These are phyloP conservation scores for Postia placenta DNA, from an alignment of 768 basidiomycete genomes.

Conservation along the genomic window DNA sequence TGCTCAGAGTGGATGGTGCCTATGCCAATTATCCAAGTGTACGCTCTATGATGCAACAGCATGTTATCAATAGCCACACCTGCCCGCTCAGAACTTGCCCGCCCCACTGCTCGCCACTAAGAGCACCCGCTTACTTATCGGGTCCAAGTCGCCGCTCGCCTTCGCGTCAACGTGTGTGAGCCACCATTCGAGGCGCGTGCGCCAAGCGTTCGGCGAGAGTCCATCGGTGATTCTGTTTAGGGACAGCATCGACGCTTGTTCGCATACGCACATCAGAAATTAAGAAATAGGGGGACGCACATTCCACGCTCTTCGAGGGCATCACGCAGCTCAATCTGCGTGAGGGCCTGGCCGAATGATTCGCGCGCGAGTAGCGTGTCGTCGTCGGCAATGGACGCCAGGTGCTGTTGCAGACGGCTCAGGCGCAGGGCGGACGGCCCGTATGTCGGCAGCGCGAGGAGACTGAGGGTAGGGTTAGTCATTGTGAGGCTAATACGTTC, in stretches of 20 bases:
- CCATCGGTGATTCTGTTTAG: slow-evolving; percentile 31
- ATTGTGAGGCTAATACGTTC: not conserved
- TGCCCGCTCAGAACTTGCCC: slow-evolving; percentile 10
- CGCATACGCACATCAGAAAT: not conserved
- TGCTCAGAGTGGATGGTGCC: not conserved
- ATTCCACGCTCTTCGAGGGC: slow-evolving; percentile 74
- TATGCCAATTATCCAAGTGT: not conserved
- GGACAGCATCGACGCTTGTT: too few relatives aligned
- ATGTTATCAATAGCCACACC: not conserved
- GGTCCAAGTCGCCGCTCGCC: slow-evolving; percentile 31
- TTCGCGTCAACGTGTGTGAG: slow-evolving; percentile 39
- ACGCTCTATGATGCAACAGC: not conserved
- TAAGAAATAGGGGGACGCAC: slow-evolving; percentile 32
- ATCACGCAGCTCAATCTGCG: slow-evolving; percentile 49
- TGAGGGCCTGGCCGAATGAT: slow-evolving; percentile 36
- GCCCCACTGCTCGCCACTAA: slow-evolving; percentile 36
- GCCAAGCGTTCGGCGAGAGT: slow-evolving; percentile 37
- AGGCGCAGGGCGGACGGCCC: slow-evolving; percentile 29
- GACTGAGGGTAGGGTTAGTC: not conserved
- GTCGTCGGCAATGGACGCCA: slow-evolving; percentile 45
- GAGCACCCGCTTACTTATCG: slow-evolving; percentile 43
- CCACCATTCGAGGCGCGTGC: slow-evolving; percentile 59
- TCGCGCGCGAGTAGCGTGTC: slow-evolving; percentile 57
- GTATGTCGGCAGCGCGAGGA: slow-evolving; percentile 31
- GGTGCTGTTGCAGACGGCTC: slow-evolving; percentile 31